Percentiles rank a stretch among this genome's conserved stretches.
These are phyloP conservation scores for Oenanthe sinensis DNA, from an alignment of 129 eudicot genomes.

Conservation along the genomic window DNA sequence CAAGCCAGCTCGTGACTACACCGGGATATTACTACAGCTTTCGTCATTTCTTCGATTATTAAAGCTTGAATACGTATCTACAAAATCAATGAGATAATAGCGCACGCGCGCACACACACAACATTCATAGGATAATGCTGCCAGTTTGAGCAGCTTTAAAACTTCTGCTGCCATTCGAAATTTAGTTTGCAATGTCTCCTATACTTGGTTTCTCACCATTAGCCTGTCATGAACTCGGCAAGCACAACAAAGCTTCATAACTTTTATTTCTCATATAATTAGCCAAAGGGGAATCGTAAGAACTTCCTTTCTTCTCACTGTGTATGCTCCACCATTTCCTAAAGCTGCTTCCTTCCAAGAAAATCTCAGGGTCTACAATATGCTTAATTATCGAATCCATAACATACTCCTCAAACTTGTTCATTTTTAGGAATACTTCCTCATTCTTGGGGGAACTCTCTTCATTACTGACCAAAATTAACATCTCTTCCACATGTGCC, in stretches of 20 bases:
- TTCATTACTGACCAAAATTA: conserved; percentile 15
- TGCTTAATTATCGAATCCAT: conserved; percentile 9
- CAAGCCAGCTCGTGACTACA: background rate
- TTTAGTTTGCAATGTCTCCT: background rate
- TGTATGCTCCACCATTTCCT: conserved; percentile 48
- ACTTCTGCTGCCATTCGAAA: background rate
- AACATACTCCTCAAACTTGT: conserved; percentile 30
- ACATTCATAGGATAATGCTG: background rate
- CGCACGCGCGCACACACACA: too few relatives aligned
- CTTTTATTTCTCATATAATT: conserved; percentile 19
- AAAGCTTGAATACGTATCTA: too few relatives aligned
- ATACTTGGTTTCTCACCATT: conserved; percentile 4
- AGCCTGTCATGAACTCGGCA: background rate
- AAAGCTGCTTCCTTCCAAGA: conserved; percentile 31
- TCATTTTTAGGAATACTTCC: background rate
- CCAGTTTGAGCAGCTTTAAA: background rate
- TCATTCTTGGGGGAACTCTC: background rate
- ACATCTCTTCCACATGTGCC: conserved; percentile 59
- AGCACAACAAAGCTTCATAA: background rate
- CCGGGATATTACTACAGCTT: background rate
- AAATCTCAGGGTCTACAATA: conserved; percentile 29
- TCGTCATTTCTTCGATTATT: too few relatives aligned
- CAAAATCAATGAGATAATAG: too few relatives aligned
- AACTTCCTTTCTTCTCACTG: conserved; percentile 10
- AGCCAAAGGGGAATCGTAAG: conserved; percentile 20